Conservation (phyloP, 2,329 filamentous ascomycete genomes). For the Zasmidium citrigriseum region DNA sequence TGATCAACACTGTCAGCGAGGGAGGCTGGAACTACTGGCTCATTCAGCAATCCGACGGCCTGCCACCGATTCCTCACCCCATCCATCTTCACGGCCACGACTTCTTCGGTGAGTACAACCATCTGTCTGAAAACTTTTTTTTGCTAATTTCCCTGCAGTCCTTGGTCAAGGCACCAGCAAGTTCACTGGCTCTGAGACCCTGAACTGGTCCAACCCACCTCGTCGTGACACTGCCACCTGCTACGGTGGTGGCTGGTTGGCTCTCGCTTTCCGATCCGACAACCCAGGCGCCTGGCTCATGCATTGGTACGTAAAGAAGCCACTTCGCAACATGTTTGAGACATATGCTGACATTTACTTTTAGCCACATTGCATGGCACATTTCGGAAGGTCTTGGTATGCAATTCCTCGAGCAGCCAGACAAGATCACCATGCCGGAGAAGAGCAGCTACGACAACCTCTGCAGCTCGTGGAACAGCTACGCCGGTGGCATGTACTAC, state of each 20-base stretch:
- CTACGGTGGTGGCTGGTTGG: slow-evolving; percentile 46
- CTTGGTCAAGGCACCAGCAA: slow-evolving; percentile 26
- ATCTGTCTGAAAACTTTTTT: no score
- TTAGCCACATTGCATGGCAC: slow-evolving; percentile 13
- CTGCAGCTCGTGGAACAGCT: slow-evolving; percentile 3
- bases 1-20: slow-evolving; percentile 42
- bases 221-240: slow-evolving; percentile 51
- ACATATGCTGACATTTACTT: neutral
- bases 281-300: slow-evolving; percentile 38
- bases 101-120: slow-evolving; percentile 21
- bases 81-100: slow-evolving; percentile 34
- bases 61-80: slow-evolving; percentile 19
- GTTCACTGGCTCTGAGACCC: slow-evolving; percentile 30
- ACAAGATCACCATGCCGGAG: slow-evolving; percentile 4
- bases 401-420: slow-evolving; percentile 7
- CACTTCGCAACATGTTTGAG: neutral
- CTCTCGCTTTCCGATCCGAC: slow-evolving; percentile 52
- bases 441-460: neutral
- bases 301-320: slow-evolving; percentile 6
- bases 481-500: neutral
- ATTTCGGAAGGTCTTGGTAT: slow-evolving; percentile 11
- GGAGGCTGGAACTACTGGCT: slow-evolving; percentile 30
- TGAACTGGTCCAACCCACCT: slow-evolving; percentile 44
- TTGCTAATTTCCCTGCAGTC: slow-evolving; percentile 9
- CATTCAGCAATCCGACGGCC: slow-evolving; percentile 37